Evolutionary conservation across 176 grass and related monocot species (phyloP).

Genomic region (Eragrostis nindensis): DNA sequence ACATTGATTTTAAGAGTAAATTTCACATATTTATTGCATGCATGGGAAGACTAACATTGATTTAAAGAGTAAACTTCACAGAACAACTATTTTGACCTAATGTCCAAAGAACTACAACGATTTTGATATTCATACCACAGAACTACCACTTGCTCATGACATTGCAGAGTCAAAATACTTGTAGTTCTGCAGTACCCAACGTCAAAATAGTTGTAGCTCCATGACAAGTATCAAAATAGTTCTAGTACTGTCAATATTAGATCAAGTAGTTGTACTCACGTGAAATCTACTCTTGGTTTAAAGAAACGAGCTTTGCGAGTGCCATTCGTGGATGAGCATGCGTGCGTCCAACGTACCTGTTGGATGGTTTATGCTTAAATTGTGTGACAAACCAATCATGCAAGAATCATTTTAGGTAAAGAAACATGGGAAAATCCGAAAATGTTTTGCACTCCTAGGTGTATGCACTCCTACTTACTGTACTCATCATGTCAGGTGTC

Average conservation of each 20-base stretch:
- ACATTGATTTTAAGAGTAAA: background rate
- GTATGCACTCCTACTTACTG: background rate
- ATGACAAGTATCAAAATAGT: background rate
- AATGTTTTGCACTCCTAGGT: background rate
- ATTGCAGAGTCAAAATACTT: background rate
- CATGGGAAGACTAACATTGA: background rate
- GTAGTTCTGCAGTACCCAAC: background rate
- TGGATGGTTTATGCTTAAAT: background rate
- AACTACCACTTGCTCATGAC: background rate
- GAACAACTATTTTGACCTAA: background rate
- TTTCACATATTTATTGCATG: background rate
- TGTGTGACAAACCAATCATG: background rate
- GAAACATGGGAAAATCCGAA: constrained; percentile 18
- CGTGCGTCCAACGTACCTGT: background rate
- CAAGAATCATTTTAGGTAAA: background rate
- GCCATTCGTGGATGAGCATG: background rate
- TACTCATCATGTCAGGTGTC: background rate
- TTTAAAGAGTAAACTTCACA: background rate
- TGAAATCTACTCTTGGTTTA: background rate
- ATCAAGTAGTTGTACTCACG: background rate
- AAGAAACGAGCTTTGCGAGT: background rate
- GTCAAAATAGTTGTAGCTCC: background rate
- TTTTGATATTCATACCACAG: background rate
- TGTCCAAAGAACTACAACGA: background rate
- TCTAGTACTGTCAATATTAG: background rate